These are phyloP conservation scores for Shiraia bambusicola DNA, from an alignment of 2,329 filamentous ascomycete species.

Conservation along the genomic window DNA sequence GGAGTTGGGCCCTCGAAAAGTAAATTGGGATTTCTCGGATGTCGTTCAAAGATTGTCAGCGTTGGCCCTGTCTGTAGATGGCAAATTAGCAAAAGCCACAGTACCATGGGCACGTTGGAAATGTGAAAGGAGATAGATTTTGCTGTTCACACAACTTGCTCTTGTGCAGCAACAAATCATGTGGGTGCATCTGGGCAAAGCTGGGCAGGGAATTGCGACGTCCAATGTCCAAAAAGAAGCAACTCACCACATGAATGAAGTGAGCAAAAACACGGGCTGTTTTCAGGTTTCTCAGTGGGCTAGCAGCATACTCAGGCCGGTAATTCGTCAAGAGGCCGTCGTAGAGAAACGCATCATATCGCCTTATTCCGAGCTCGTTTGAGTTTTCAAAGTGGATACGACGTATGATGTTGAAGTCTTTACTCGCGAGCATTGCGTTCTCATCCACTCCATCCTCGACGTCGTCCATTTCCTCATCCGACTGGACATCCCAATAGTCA, in stretches of 20 bases:
- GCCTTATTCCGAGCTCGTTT: conserved; percentile 41
- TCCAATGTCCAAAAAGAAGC: not conserved
- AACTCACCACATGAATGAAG: conserved; percentile 72
- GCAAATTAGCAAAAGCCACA: conserved; percentile 7
- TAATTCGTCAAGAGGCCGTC: conserved; percentile 50
- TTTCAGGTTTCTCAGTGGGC: conserved; percentile 74
- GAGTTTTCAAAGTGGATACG: conserved; percentile 40
- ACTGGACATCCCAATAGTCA: conserved; percentile 53
- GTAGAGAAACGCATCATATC: conserved; percentile 52
- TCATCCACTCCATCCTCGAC: conserved; percentile 21
- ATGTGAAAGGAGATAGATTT: too few species aligned
- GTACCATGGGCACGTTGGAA: not conserved
- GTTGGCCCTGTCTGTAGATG: conserved; percentile 71
- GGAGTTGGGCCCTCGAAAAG: conserved; percentile 57
- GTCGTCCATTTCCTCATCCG: conserved; percentile 49
- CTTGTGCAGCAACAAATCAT: not conserved
- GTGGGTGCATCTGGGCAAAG: not conserved
- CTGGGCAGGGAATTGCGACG: not conserved
- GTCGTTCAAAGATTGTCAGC: conserved; percentile 84
- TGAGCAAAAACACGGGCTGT: conserved; percentile 86
- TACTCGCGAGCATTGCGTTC: conserved; percentile 25
- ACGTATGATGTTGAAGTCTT: conserved; percentile 42
- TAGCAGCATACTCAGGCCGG: conserved; percentile 50
- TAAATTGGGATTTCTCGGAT: conserved; percentile 70
- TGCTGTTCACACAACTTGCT: too few species aligned